These are phyloP conservation scores for Bryoerythrophyllum caledonicum DNA, from an alignment of 225 moss, liverwort and hornwort species.

Conservation along the genomic window DNA sequence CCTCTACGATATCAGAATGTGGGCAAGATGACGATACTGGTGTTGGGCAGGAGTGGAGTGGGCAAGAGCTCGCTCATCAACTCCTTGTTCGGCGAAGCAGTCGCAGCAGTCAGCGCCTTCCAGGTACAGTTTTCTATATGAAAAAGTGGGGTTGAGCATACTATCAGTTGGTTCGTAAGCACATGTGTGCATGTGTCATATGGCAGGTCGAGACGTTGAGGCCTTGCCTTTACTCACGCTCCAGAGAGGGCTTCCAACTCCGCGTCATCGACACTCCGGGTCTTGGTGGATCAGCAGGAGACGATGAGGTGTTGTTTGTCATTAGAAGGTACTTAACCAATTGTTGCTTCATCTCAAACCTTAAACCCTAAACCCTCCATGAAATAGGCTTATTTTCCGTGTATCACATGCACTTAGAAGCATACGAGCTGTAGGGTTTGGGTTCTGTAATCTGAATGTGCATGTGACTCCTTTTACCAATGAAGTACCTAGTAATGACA, in stretches of 20 bases:
- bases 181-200: neutral
- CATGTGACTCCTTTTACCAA: no score
- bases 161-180: neutral
- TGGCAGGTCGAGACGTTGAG: constrained; percentile 64
- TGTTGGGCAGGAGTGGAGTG: constrained; percentile 70
- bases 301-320: constrained; percentile 64
- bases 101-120: constrained; percentile 72
- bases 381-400: no score
- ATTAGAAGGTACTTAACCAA: constrained; percentile 65
- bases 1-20: constrained; percentile 33
- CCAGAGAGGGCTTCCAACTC: constrained; percentile 60
- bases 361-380: no score
- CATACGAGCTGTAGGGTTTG: no score
- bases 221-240: constrained; percentile 64
- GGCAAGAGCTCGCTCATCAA: constrained; percentile 80
- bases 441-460: no score
- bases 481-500: no score
- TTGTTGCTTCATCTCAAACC: neutral
- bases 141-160: neutral
- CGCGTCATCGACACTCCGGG: constrained; percentile 72
- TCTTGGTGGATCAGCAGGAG: constrained; percentile 58
- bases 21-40: constrained; percentile 60
- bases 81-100: constrained; percentile 67
- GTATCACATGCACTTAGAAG: no score
- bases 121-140: constrained; percentile 39